Evolutionary conservation across 495 filamentous ascomycete species (phyloP), one percentile per base, ranked within the genome.

Genomic region (Aspergillus avenaceus): DNA sequence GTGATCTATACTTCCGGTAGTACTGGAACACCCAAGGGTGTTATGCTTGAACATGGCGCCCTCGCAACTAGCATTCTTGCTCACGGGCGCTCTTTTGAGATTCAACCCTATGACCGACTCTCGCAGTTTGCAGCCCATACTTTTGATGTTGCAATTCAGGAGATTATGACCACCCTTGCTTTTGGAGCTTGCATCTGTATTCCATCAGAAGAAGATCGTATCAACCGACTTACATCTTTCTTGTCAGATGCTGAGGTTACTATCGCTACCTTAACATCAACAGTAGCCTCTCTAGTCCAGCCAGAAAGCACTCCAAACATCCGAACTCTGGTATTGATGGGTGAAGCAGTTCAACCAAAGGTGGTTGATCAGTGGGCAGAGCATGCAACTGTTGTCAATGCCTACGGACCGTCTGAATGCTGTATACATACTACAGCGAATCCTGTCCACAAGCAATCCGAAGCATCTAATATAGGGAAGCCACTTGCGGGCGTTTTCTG

Each of bases 1-100:
- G 47, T 60, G 14, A 53, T 90, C 3, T 95, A 88, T 65, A 92
- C 88, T 0, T 89, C 85, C 2, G 88, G 88, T n/a, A 88, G 84
- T 9, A 91, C 88, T 0, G 88, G 88, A 6, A 83, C 76, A 0
- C 88, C 88, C 0, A 95, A 95, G 56, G 88, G 88, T 6, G 88
- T 85, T 48, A 72, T 86, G 32, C 76, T 91, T 28, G 87, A 82
- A 2, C 88, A 91, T 54, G 75, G 86, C 8, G 49, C 90, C 85
- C 59, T 74, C 78, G 49, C 53, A 24, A 69, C 52, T 19, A 52
- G 46, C 14, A 47, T 54, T 8, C 14, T 31, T 4, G 45, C 57
- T 16, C 55, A 49, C 18, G 13, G 57, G 52, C 22, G 13, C 9
- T 22, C 8, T 9, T 26, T 19, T 12, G 14, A 11, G 5, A 7